Evolutionary conservation across 345 rosid genomes (phyloP).

Genomic region (Pistacia atlantica): DNA sequence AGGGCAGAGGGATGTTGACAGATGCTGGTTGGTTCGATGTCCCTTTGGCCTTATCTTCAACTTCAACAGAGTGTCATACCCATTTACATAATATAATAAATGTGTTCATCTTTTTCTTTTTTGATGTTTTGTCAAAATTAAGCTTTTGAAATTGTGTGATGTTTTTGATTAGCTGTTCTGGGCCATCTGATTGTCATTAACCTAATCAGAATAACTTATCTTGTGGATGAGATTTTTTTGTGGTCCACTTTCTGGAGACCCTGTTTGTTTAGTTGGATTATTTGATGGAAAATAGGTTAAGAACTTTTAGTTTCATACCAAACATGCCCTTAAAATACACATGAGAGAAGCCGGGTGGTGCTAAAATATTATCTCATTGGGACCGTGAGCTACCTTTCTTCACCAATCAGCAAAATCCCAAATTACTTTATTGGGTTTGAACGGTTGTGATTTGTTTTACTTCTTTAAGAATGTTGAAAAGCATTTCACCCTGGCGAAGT

Average conservation of each 20-base stretch:
- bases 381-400: background rate
- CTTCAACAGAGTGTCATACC: constrained; percentile 7
- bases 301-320: background rate
- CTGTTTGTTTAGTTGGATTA: background rate
- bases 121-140: background rate
- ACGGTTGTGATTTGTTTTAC: constrained; percentile 25
- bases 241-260: background rate
- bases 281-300: background rate
- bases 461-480: background rate
- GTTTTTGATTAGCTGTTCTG: constrained; percentile 24
- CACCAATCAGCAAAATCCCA: background rate
- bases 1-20: constrained; percentile 35
- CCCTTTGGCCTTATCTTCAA: constrained; percentile 30
- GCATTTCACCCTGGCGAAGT: background rate
- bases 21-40: constrained; percentile 17
- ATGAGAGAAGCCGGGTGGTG: background rate
- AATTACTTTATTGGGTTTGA: constrained; percentile 1
- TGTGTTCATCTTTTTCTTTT: background rate
- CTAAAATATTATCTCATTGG: too few relatives aligned
- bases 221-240: background rate
- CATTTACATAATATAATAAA: background rate
- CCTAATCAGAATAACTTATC: background rate
- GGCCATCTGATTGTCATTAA: constrained; percentile 15
- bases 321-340: background rate
- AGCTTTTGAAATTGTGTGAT: background rate